phyloP scores from a whole-genome alignment of 2,329 filamentous ascomycete species.

The Ascosphaera aggregata region DNA sequence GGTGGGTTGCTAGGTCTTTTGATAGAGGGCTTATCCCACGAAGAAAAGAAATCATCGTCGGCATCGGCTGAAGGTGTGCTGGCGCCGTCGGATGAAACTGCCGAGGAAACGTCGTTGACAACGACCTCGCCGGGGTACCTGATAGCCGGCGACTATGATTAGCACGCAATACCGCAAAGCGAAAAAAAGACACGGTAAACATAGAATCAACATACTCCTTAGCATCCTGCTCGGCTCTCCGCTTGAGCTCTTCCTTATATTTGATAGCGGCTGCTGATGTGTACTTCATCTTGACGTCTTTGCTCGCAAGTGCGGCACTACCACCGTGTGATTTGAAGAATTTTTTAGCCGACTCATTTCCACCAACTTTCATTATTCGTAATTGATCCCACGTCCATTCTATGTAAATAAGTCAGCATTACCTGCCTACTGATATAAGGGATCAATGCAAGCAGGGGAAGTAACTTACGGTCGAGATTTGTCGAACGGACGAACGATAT shows the following conservation, averaged over 20 bases:
- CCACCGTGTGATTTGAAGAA: conserved; percentile 96
- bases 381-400: conserved; percentile 99
- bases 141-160: conserved; percentile 4
- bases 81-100: conserved; percentile 36
- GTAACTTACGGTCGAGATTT: conserved; percentile 87
- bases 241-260: conserved; percentile 93
- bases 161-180: conserved; percentile 1
- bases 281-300: conserved; percentile 94
- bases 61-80: conserved; percentile 61
- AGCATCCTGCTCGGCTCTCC: conserved; percentile 59
- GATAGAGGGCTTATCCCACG: conserved; percentile 94
- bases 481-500: conserved; percentile 98
- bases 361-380: conserved; percentile 91
- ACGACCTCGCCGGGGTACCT: conserved; percentile 73
- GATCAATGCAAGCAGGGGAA: conserved; percentile 4
- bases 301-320: conserved; percentile 80
- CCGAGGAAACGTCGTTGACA: conserved; percentile 46
- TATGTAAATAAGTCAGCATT: conserved; percentile 15
- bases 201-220: conserved; percentile 40
- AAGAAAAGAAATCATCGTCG: conserved; percentile 93
- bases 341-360: conserved; percentile 93
- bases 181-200: neutral
- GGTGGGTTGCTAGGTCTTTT: conserved; percentile 88
- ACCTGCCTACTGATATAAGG: neutral
- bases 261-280: conserved; percentile 80